Conservation (phyloP, 1,284 basidiomycete species). For the Mycena citricolor region DNA sequence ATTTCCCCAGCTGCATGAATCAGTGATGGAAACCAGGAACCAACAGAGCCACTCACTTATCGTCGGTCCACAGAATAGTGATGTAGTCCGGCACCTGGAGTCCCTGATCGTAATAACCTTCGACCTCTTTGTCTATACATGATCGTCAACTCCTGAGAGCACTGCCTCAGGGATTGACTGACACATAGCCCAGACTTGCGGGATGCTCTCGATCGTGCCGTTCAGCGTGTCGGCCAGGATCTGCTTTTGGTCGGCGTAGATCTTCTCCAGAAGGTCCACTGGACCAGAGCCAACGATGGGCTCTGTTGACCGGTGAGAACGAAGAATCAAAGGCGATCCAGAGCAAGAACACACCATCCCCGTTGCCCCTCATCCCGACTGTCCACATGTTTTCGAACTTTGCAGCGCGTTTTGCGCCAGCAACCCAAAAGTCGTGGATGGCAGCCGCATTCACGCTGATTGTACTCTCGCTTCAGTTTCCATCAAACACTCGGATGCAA, state of each 20-base stretch:
- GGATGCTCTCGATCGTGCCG: no score
- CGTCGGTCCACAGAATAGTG: conserved; percentile 60
- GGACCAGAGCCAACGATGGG: conserved; percentile 50
- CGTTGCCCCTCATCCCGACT: conserved; percentile 65
- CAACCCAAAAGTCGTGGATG: conserved; percentile 60
- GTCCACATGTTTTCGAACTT: conserved; percentile 63
- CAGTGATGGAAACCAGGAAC: neutral
- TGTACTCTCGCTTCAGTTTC: no score
- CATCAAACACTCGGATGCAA: no score
- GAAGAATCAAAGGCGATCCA: neutral
- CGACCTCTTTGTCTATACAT: conserved; percentile 60
- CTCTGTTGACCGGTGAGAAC: conserved; percentile 33
- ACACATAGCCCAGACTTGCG: conserved; percentile 69
- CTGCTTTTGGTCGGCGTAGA: conserved; percentile 61
- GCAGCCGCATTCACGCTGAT: no score
- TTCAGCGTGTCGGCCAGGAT: conserved; percentile 57
- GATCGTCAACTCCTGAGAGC: neutral
- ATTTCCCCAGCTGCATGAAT: conserved; percentile 51
- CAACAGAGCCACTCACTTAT: conserved; percentile 45
- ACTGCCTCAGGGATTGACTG: conserved; percentile 25
- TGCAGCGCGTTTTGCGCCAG: conserved; percentile 55
- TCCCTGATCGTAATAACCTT: conserved; percentile 65
- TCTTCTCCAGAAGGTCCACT: conserved; percentile 51
- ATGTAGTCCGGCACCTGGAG: conserved; percentile 57
- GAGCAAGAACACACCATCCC: conserved; percentile 44